Evolutionary conservation across 345 rosid species (phyloP).

Genomic region (Combretum micranthum): DNA sequence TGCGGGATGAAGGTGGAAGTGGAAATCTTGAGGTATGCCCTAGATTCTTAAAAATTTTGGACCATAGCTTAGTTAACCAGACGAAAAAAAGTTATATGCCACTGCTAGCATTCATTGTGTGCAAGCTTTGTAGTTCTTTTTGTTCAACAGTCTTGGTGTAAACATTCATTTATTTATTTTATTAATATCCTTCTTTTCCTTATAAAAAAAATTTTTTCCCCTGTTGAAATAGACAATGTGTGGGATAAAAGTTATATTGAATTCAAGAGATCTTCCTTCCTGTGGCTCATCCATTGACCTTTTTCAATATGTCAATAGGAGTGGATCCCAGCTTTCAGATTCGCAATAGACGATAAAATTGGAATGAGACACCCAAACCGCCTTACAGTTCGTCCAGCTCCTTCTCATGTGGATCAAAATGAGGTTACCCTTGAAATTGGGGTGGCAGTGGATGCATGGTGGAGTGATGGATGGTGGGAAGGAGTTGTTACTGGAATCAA

Average conservation of each 20-base stretch:
- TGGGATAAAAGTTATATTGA: no score
- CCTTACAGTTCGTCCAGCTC: conserved; percentile 63
- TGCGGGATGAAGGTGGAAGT: conserved; percentile 73
- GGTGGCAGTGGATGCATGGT: conserved; percentile 91
- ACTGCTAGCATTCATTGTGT: no score
- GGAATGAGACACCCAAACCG: conserved; percentile 71
- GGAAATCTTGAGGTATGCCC: conserved; percentile 81
- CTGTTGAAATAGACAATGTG: no score
- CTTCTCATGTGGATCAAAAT: conserved; percentile 30
- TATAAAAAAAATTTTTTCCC: no score
- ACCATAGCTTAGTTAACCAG: not conserved
- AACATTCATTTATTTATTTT: no score
- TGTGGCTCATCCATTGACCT: not conserved
- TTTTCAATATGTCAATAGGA: conserved; percentile 36
- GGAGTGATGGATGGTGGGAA: conserved; percentile 99
- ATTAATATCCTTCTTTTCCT: no score
- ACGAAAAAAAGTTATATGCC: no score
- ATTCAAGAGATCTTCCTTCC: not conserved
- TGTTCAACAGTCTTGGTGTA: no score
- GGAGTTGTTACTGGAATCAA: conserved; percentile 56
- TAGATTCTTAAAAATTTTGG: not conserved
- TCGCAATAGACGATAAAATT: conserved; percentile 73
- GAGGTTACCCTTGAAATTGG: conserved; percentile 39
- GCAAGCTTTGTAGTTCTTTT: no score
- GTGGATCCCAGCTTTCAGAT: conserved; percentile 73